Evolutionary conservation across 2,329 filamentous ascomycete species (phyloP).

Genomic region (Penicillium aurantiogriseum): DNA sequence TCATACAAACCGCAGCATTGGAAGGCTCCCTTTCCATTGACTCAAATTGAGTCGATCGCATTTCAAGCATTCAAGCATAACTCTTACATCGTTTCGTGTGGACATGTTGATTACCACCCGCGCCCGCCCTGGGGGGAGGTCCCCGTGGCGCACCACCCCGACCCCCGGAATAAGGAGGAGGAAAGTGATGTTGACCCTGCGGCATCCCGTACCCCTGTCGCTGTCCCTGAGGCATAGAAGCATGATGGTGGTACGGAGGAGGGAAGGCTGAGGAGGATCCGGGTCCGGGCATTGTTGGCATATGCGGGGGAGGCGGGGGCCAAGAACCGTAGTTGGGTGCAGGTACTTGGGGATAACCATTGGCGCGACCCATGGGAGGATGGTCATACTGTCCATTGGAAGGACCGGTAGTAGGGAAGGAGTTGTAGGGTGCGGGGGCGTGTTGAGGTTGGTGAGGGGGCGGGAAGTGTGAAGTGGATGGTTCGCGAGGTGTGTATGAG

Average conservation of each 20-base stretch:
- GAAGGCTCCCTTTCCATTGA: background rate
- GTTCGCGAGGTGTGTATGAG: constrained; percentile 35
- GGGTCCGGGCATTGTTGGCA: constrained; percentile 23
- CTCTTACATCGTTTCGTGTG: constrained; percentile 8
- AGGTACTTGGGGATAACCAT: constrained; percentile 29
- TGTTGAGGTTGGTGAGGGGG: constrained; percentile 23
- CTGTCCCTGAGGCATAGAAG: constrained; percentile 15
- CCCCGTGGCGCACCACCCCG: constrained; percentile 25
- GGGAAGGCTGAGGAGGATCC: constrained; percentile 26
- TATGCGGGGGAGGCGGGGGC: constrained; percentile 35
- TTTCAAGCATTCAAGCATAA: background rate
- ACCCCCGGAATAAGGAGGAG: constrained; percentile 30
- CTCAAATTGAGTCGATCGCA: background rate
- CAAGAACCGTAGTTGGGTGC: constrained; percentile 37
- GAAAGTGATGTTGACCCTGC: constrained; percentile 34
- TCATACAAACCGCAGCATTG: background rate
- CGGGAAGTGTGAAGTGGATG: constrained; percentile 25
- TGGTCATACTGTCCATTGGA: constrained; percentile 12
- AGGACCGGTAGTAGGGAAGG: constrained; percentile 7
- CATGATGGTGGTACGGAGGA: constrained; percentile 28
- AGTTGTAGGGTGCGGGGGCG: constrained; percentile 20
- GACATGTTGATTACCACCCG: constrained; percentile 14
- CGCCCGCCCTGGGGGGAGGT: constrained; percentile 12
- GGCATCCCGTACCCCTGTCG: constrained; percentile 22
- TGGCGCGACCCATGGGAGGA: constrained; percentile 10